Percentiles rank a stretch among this genome's conserved stretches.
Evolutionary conservation across 2,329 filamentous ascomycete species (phyloP).

Genomic region (Fusarium poae): DNA sequence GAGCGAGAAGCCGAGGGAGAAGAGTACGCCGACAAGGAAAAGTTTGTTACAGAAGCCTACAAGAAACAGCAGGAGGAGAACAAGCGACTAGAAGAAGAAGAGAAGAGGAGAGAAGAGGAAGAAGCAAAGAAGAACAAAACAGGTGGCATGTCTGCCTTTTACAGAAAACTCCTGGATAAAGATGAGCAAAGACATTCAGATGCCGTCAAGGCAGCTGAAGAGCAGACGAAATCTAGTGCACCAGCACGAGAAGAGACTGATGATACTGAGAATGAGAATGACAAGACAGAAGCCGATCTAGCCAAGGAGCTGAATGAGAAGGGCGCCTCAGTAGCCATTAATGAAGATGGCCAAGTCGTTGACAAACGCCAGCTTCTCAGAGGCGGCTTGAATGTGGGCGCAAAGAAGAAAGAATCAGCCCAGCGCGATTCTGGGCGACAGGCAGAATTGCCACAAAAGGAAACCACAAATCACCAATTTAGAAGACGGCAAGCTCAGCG

Average conservation of each 20-base stretch:
- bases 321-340: slow-evolving; percentile 73
- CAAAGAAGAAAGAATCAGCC: slow-evolving; percentile 68
- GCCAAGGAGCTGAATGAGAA: slow-evolving; percentile 75
- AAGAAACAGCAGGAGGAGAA: slow-evolving; percentile 85
- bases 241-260: slow-evolving; percentile 52
- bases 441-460: slow-evolving; percentile 51
- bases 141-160: slow-evolving; percentile 83
- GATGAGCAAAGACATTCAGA: slow-evolving; percentile 78
- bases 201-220: slow-evolving; percentile 75
- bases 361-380: slow-evolving; percentile 85
- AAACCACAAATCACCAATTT: slow-evolving; percentile 57
- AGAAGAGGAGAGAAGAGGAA: slow-evolving; percentile 73
- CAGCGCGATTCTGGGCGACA: slow-evolving; percentile 45
- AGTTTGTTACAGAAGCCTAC: slow-evolving; percentile 87
- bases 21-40: slow-evolving; percentile 84
- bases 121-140: slow-evolving; percentile 72
- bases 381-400: slow-evolving; percentile 79
- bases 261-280: slow-evolving; percentile 67
- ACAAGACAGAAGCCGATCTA: slow-evolving; percentile 72
- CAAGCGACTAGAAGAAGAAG: slow-evolving; percentile 76
- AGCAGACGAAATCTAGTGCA: slow-evolving; percentile 60
- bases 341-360: slow-evolving; percentile 85
- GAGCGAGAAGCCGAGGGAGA: slow-evolving; percentile 86
- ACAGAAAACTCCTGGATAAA: slow-evolving; percentile 78
- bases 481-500: slow-evolving; percentile 75